phyloP scores from a whole-genome alignment of 2,329 filamentous ascomycete species.

The Laburnicola sp. region DNA sequence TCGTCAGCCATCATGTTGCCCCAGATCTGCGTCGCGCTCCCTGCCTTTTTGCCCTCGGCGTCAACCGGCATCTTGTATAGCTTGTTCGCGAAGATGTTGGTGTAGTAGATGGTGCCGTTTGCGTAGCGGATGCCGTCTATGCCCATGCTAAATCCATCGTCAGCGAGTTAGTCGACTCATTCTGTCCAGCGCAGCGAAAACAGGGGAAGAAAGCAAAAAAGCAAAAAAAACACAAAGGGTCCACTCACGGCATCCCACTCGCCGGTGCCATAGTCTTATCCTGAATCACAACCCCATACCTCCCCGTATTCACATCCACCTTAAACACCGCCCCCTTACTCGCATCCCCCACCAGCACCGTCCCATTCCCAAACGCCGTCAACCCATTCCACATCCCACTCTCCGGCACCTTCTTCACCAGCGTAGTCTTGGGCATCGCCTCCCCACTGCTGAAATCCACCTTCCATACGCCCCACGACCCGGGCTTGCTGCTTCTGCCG shows the following conservation, averaged over 20 bases:
- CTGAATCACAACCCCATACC: conserved; percentile 20
- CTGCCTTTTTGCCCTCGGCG: conserved; percentile 19
- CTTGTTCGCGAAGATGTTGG: conserved; percentile 26
- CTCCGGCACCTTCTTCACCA: conserved; percentile 23
- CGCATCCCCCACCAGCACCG: conserved; percentile 23
- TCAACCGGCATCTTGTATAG: conserved; percentile 26
- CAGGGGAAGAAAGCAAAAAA: no score
- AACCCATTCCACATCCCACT: conserved; percentile 21
- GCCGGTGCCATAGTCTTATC: conserved; percentile 19
- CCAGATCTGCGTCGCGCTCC: conserved; percentile 20
- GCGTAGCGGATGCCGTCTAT: conserved; percentile 24
- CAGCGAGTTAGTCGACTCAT: no score
- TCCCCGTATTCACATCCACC: conserved; percentile 21
- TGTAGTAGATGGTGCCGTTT: conserved; percentile 24
- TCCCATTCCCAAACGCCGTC: conserved; percentile 21
- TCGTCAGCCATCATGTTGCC: conserved; percentile 20
- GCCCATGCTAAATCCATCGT: conserved; percentile 23
- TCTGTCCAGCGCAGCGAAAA: no score
- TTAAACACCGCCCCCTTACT: conserved; percentile 23
- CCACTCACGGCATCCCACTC: conserved; percentile 8
- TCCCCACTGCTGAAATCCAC: conserved; percentile 21
- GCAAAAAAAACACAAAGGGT: not conserved
- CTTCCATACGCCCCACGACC: conserved; percentile 24
- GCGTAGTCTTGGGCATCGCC: conserved; percentile 11
- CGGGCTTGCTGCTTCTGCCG: conserved; percentile 17